phyloP scores from a whole-genome alignment of 1,284 basidiomycete genomes.

The Taiwanofungus camphoratus region DNA sequence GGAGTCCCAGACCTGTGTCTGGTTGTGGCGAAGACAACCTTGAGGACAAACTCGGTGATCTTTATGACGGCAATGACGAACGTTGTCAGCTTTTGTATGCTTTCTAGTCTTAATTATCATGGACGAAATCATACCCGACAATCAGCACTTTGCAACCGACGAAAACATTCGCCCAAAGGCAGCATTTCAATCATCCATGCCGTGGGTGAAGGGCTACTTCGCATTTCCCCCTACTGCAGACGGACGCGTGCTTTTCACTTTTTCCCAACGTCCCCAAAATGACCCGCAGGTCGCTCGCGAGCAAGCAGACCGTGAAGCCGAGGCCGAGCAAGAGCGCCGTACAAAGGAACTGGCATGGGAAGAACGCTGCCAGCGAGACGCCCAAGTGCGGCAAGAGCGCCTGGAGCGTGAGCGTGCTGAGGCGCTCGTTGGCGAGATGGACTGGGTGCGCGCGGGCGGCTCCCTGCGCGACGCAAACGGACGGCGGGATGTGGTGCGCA shows the following conservation, averaged over 20 bases:
- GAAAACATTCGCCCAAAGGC: background rate
- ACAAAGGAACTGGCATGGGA: slow-evolving; percentile 7
- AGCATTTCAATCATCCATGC: background rate
- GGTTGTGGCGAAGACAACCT: too few species aligned
- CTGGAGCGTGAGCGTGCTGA: slow-evolving; percentile 28
- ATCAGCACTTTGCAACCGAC: too few species aligned
- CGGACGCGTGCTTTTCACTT: slow-evolving; percentile 3
- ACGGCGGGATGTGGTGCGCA: slow-evolving; percentile 43
- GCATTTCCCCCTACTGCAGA: slow-evolving; percentile 10
- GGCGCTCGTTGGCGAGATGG: slow-evolving; percentile 40
- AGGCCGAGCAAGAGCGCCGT: background rate
- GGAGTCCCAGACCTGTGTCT: too few species aligned
- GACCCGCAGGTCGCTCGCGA: background rate
- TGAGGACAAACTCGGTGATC: too few species aligned
- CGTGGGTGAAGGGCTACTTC: slow-evolving; percentile 9
- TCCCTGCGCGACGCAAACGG: slow-evolving; percentile 46
- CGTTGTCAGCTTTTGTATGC: too few species aligned
- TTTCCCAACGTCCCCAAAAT: background rate
- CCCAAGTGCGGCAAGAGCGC: slow-evolving; percentile 18
- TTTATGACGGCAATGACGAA: too few species aligned
- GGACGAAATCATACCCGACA: too few species aligned
- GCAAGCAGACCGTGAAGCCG: background rate
- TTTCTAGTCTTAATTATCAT: too few species aligned
- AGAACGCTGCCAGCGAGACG: slow-evolving; percentile 11
- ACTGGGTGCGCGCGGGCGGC: slow-evolving; percentile 55